Base-by-base conservation (phyloP, 2,329 filamentous ascomycete genomes). In the Boeremia exigua region DNA sequence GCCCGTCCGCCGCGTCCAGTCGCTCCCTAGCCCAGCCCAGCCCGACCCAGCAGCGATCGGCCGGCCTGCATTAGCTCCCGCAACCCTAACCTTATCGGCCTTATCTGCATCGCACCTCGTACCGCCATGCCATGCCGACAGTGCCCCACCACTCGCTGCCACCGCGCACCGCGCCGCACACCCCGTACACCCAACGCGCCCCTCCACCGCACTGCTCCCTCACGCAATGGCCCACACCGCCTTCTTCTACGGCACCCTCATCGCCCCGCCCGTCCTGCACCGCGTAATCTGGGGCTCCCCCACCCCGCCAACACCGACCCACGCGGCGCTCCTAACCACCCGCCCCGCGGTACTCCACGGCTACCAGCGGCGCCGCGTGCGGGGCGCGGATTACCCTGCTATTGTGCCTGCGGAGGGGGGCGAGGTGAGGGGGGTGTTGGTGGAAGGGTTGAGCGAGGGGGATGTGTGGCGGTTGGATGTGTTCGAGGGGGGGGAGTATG, bases 251-350 rank as follows among this genome's bases (percentile, higher is more conserved):
- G 86, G 84, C 82, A 87, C 85, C 25, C 76, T 88, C 70, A 97
- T 97, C 92, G 90, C 88, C n/a, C 86, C 89, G 0, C 86, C 89
- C 69, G 88, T 98, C 67, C 91, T 98, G 65, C 89, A 90, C 78
- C 89, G 89, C 30, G 92, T 96, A 38, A 91, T 91, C 75, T 91
- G 93, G 77, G 85, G 87, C 62, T 77, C 78, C 8, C 74, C 78
- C 14, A 82, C 59, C 69, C 84, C 69, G 32, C 83, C 74, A 68
- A 81, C 74, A 2, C 59, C 66, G 73, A 81, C 78, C 60, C 81
- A 82, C 70, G 78, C 77, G 55, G 73, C 74, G 11, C 75, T 84
- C 42, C 79, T 94, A 32, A 85, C 85, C 59, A 84, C 92, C 72
- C 82, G 81, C 0, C 90, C 92, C 0, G 93, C 93, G 12, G 78